Evolutionary conservation across 2,329 filamentous ascomycete genomes (phyloP), one percentile per base, ranked within the genome.

Genomic region (Aspergillus amoenus): DNA sequence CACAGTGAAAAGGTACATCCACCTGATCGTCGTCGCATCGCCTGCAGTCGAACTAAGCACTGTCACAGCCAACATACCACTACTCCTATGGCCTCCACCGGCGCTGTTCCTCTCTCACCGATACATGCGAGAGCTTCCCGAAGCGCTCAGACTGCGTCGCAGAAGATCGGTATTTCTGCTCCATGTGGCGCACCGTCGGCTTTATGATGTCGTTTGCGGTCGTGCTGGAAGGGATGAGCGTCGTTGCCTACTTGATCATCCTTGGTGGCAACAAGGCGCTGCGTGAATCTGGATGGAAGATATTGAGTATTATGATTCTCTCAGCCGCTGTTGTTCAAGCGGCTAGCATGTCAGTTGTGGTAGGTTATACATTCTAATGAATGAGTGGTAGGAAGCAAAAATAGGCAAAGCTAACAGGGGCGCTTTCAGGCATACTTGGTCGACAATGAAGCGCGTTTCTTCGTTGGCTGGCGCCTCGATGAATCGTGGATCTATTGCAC

Each of bases 161-260:
- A 65, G 83, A 85, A 52, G 84, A 88, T 65, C 82, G 85, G 51
- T 85, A 87, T 68, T 97, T 97, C 77, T 97, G 94, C 80, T 89
- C 87, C 66, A 89, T 95, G 82, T 99, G 93, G 93, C 84, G 90
- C 58, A 91, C 87, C 24, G 87, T 91, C 37, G 92, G 90, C 22
- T 97, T 97, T 76, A 76, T 96, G 62, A 91, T 96, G 78, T 90
- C 88, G 52, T 90, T 97, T 66, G 84, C 89, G 7, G 84, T 91
- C 39, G 86, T 96, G n/a, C 72, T 94, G 40, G 88, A 96, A 73
- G 83, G 94, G 41, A 91, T 89, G 55, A 87, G 87, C 6, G 76
- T 96, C n/a, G 87, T 96, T 27, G 85, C 87, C 17, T 96, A 93
- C 74, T 69, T 88, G 30, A 84, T 95, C 49, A 85, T 96, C 46